Evolutionary conservation across 352 stramenopile genomes (phyloP).

Genomic region (Elongisporangium senticosum): DNA sequence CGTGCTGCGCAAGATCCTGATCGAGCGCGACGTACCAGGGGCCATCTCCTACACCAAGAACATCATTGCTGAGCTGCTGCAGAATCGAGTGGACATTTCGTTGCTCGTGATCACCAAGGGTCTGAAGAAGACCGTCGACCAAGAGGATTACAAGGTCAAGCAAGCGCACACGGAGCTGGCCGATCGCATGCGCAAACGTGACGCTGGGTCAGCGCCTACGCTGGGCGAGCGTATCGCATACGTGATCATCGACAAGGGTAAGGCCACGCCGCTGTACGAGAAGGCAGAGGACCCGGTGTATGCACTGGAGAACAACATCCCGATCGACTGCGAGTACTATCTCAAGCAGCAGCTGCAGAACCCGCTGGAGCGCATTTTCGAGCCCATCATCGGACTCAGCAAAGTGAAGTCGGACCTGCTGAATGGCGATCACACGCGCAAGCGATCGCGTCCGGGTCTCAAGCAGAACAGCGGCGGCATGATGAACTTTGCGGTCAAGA

Average conservation of each 20-base stretch:
- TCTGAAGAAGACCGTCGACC: slow-evolving; percentile 97
- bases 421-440: slow-evolving; percentile 96
- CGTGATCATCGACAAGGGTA: slow-evolving; percentile 98
- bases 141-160: slow-evolving; percentile 98
- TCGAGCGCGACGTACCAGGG: slow-evolving; percentile 93
- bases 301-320: slow-evolving; percentile 97
- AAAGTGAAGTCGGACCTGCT: slow-evolving; percentile 91
- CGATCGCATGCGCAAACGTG: slow-evolving; percentile 97
- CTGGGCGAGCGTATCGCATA: slow-evolving; percentile 99
- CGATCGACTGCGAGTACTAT: slow-evolving; percentile 99
- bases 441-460: slow-evolving; percentile 95
- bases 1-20: slow-evolving; percentile 97
- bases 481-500: slow-evolving; percentile 99
- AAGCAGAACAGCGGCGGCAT: slow-evolving; percentile 96
- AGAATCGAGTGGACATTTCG: slow-evolving; percentile 99
- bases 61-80: slow-evolving; percentile 97
- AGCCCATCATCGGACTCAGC: slow-evolving; percentile 95
- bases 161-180: slow-evolving; percentile 98
- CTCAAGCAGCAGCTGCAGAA: slow-evolving; percentile 98
- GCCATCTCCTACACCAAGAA: slow-evolving; percentile 98
- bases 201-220: slow-evolving; percentile 95
- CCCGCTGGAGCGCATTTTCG: slow-evolving; percentile 97
- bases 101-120: slow-evolving; percentile 99
- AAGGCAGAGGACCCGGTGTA: slow-evolving; percentile 99
- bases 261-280: slow-evolving; percentile 94